Percentiles rank a stretch among this genome's conserved stretches.
Conservation (phyloP, 495 filamentous ascomycete species). For the Podospora sp. region DNA sequence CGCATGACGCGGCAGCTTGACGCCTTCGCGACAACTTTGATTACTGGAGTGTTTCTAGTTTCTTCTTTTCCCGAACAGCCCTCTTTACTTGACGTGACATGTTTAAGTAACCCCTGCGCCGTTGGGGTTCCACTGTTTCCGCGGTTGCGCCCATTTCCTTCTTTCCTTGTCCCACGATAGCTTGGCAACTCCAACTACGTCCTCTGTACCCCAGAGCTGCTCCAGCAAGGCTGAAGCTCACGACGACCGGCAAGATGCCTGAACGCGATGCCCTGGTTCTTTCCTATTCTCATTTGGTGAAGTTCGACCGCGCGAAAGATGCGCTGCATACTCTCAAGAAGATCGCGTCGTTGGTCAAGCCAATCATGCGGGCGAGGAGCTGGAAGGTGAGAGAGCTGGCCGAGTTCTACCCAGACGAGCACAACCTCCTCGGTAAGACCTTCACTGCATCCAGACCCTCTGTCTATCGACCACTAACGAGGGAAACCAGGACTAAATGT, state of each 20-base stretch:
- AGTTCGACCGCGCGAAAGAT: constrained; percentile 71
- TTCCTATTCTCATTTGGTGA: constrained; percentile 77
- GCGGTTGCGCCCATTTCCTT: background rate
- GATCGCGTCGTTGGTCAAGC: constrained; percentile 88
- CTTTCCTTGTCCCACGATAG: background rate
- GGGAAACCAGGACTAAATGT: constrained; percentile 66
- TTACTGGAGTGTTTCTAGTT: background rate
- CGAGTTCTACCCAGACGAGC: constrained; percentile 80
- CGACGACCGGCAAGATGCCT: constrained; percentile 49
- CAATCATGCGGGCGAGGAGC: constrained; percentile 83
- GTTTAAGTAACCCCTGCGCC: background rate
- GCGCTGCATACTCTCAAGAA: constrained; percentile 82
- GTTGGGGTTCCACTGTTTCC: background rate
- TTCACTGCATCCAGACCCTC: no score
- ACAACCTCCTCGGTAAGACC: constrained; percentile 69
- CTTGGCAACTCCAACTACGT: background rate
- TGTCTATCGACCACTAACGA: background rate
- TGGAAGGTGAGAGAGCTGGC: constrained; percentile 81
- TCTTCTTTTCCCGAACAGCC: background rate
- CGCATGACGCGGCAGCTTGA: background rate
- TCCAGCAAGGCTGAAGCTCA: background rate
- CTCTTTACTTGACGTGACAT: background rate
- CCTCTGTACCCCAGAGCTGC: background rate
- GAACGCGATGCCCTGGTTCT: constrained; percentile 71
- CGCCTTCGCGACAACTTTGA: background rate